Conservation (phyloP, 208 protist species). For the Acanthamoeba royreba region DNA sequence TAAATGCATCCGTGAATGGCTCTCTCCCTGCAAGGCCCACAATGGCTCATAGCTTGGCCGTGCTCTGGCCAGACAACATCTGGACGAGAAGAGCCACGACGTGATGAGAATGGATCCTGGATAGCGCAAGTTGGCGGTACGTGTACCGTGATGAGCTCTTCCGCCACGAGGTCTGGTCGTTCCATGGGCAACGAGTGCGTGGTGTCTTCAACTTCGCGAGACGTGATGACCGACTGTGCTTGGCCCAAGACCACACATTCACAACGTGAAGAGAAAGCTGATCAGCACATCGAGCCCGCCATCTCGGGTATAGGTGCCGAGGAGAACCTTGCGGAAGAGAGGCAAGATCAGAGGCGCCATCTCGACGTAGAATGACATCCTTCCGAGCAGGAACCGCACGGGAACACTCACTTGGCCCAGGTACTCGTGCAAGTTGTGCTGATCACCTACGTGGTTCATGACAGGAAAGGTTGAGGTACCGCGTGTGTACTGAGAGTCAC, state of each 20-base stretch:
- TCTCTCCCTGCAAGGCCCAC: too few species aligned
- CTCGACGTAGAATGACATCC: not conserved
- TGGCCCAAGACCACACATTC: not conserved
- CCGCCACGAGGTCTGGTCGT: not conserved
- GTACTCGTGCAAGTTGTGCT: not conserved
- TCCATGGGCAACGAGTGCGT: slow-evolving; percentile 18
- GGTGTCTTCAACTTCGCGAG: not conserved
- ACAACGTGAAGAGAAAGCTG: not conserved
- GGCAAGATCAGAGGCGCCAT: not conserved
- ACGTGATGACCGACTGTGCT: not conserved
- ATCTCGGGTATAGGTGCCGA: not conserved
- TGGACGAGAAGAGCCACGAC: too few species aligned
- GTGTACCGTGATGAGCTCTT: too few species aligned
- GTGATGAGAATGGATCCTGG: too few species aligned
- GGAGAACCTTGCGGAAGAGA: not conserved
- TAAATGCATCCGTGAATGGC: too few species aligned
- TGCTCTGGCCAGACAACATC: too few species aligned
- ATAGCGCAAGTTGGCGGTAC: too few species aligned
- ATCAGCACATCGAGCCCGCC: too few species aligned
- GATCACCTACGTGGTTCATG: not conserved
- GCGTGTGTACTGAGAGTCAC: too few species aligned
- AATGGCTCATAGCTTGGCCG: too few species aligned
- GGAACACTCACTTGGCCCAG: not conserved
- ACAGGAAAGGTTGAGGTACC: too few species aligned
- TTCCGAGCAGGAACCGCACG: not conserved